Evolutionary conservation across 2,329 filamentous ascomycete genomes (phyloP), one percentile per base, ranked within the genome.

Genomic region (Zarea fungicola): DNA sequence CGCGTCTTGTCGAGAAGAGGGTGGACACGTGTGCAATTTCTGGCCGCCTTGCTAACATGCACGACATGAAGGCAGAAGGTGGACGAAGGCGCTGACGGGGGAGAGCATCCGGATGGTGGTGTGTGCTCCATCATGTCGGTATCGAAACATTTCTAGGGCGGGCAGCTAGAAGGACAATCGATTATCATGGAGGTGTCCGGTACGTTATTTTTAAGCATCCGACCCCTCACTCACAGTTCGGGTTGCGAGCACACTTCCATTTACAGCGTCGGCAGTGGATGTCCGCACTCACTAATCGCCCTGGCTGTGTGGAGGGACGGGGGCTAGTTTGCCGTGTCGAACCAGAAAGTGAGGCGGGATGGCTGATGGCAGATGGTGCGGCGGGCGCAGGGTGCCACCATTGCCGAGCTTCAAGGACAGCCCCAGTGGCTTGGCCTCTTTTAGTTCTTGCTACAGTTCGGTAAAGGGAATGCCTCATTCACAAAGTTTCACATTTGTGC

Each of bases 1-100:
- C 32, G 25, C 21, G n/a, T 11, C 3, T 45, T 21, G n/a, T 45
- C 31, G 6, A 10, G 25, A 28, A 32, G n/a, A 36, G 29, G 44
- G 44, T 46, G 37, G 45, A 5, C 45, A 41, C 45, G 45, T 48
- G 45, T 48, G 28, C 28, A 37, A n/a, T 25, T 18, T n/a, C 45
- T 34, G 28, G 45, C 19, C 36, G 45, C 45, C 36, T 48, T 41
- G 28, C 21, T 11, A 41, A 21, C 26, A 41, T n/a, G 45, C 44
- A 47, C 43, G 43, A 47, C 43, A 47, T 37, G 22, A 9, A 26
- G 14, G 18, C 11, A 16, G 16, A 29, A 31, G 35, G 43, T 26
- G 25, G 5, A 19, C 18, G n/a, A n/a, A n/a, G 11, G 36, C 14
- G 22, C 25, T 18, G 35, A 32, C 35, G 26, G 8, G 28, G 28